Evolutionary conservation across 768 basidiomycete species (phyloP), one percentile per base, ranked within the genome.

Genomic region (Agrocybe pediades): DNA sequence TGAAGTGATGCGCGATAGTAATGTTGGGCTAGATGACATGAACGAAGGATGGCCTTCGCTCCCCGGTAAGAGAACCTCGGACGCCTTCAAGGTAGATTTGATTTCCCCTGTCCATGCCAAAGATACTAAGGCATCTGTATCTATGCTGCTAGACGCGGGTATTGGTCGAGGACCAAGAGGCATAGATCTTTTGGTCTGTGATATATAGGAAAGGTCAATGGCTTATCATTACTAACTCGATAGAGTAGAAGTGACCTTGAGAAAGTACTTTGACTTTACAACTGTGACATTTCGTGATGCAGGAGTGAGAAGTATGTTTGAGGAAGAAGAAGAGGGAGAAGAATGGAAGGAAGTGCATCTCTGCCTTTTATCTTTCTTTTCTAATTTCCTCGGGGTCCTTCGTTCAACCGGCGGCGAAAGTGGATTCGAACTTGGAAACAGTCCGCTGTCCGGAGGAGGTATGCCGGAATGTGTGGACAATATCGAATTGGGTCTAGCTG

Each of bases 51-150:
- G 47, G 36, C 43, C 36, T 20, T 55, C 54, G 25, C 51, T 46
- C 17, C 45, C 29, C 13, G 56, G 48, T 8, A 53, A 46, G 19
- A 52, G 25, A 25, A 49, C 49, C 26, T 62, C 54, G 15, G 58
- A 53, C 3, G 52, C 47, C 20, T 53, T 58, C 11, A 60, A 26
- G 16, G 59, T 55, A 16, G 57, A 49, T 9, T 49, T 42, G n/a
- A 58, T 36, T 27, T 64, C 58, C 13, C 69, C 69, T 3, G 64
- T 69, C 69, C 69, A 71, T 41, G 69, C 67, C 0, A 69, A 59
- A 19, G 68, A 66, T 25, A 65, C 66, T 9, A 71, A 56, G n/a
- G 63, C 65, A 33, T 64, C 63, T 9, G 69, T 71, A 26, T 64
- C 60, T 20, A 67, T 62, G 41, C 59, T 62, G 23, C 62, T 56